Conservation (phyloP, 1,139 yeast species). For the Suhomyces panamericanus region DNA sequence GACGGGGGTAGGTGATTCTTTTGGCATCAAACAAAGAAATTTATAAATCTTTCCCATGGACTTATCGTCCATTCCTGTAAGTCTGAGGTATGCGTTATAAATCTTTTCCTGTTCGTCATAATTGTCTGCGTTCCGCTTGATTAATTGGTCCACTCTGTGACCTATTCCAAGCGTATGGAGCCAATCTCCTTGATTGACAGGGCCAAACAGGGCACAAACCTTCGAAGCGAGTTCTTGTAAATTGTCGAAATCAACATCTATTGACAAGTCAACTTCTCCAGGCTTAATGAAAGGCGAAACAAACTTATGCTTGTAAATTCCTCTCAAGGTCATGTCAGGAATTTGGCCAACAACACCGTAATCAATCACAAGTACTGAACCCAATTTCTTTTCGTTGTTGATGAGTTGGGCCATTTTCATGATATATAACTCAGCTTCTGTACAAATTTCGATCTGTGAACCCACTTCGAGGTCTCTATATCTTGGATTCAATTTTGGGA, state of each 20-base stretch:
- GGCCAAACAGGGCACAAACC: conserved; percentile 46
- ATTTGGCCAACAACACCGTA: conserved; percentile 66
- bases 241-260: conserved; percentile 78
- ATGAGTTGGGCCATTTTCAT: conserved; percentile 47
- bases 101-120: conserved; percentile 46
- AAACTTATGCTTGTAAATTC: conserved; percentile 69
- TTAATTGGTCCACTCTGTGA: conserved; percentile 59
- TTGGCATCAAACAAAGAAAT: conserved; percentile 63
- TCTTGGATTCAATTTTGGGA: conserved; percentile 55
- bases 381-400: conserved; percentile 36
- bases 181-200: conserved; percentile 80
- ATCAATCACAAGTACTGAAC: conserved; percentile 75
- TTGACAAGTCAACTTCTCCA: conserved; percentile 79
- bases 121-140: conserved; percentile 33
- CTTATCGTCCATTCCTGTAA: conserved; percentile 60
- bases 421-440: conserved; percentile 64
- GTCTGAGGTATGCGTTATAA: conserved; percentile 58
- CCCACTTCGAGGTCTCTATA: conserved; percentile 56
- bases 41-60: conserved; percentile 81
- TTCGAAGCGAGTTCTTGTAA: conserved; percentile 32
- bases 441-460: conserved; percentile 69
- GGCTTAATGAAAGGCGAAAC: conserved; percentile 77
- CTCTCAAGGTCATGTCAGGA: conserved; percentile 72
- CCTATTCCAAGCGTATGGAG: conserved; percentile 76
- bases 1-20: conserved; percentile 35